Evolutionary conservation across 129 eudicot species (phyloP).

Genomic region (Lonicera japonica): DNA sequence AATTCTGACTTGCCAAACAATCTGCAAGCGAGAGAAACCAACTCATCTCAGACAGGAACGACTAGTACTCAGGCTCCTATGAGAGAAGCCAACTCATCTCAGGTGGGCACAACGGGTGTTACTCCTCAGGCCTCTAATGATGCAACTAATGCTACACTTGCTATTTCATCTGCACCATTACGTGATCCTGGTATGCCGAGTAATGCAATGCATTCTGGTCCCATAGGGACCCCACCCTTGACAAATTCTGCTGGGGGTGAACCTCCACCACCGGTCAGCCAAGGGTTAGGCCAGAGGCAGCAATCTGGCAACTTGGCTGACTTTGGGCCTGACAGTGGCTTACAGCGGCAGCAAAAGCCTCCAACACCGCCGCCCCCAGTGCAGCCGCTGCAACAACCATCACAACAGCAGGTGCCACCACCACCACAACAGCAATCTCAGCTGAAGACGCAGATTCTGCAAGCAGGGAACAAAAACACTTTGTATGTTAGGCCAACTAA

Average conservation of each 20-base stretch:
- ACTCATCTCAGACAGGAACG: slow-evolving; percentile 23
- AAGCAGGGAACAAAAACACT: slow-evolving; percentile 29
- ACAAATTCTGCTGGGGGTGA: slow-evolving; percentile 30
- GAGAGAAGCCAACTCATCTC: slow-evolving; percentile 17
- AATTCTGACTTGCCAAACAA: slow-evolving; percentile 40
- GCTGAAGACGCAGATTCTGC: slow-evolving; percentile 25
- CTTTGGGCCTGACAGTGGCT: slow-evolving; percentile 32
- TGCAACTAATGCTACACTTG: slow-evolving; percentile 20
- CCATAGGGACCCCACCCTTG: slow-evolving; percentile 27
- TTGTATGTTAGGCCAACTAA: slow-evolving; percentile 29
- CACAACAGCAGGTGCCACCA: slow-evolving; percentile 17
- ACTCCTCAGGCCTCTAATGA: slow-evolving; percentile 25
- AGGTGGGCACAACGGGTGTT: slow-evolving; percentile 14
- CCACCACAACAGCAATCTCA: slow-evolving; percentile 22
- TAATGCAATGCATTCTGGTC: too few species aligned
- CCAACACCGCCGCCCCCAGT: slow-evolving; percentile 20
- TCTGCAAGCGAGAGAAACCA: slow-evolving; percentile 29
- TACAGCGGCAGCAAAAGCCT: slow-evolving; percentile 42
- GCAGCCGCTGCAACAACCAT: slow-evolving; percentile 13
- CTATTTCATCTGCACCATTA: slow-evolving; percentile 28
- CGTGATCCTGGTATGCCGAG: slow-evolving; percentile 32
- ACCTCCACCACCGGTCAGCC: slow-evolving; percentile 19
- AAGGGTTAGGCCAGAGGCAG: slow-evolving; percentile 41
- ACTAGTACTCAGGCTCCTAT: slow-evolving; percentile 15
- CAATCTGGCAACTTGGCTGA: slow-evolving; percentile 32